phyloP scores from a whole-genome alignment of 2,329 filamentous ascomycete genomes.

The Hymenoscyphus scutula region DNA sequence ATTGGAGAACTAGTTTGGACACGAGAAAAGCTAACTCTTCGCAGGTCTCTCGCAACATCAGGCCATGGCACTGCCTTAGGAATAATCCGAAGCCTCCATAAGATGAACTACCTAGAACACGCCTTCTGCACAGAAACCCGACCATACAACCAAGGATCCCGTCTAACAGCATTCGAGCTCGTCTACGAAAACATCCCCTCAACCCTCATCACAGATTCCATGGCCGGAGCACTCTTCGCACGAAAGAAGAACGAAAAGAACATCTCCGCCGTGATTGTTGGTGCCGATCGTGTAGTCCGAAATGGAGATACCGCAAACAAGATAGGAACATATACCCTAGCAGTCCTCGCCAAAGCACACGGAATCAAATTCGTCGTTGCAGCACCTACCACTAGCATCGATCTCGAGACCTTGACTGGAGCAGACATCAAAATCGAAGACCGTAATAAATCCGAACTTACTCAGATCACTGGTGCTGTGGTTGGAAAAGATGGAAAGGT shows the following conservation, averaged over 20 bases:
- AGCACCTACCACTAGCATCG: conserved; percentile 91
- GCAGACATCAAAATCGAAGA: conserved; percentile 87
- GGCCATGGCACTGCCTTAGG: conserved; percentile 96
- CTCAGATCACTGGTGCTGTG: conserved; percentile 75
- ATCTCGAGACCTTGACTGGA: conserved; percentile 75
- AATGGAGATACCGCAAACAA: conserved; percentile 99
- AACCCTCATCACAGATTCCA: conserved; percentile 92
- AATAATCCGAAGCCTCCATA: conserved; percentile 81
- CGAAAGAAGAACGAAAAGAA: conserved; percentile 60
- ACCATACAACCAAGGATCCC: conserved; percentile 95
- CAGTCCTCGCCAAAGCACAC: conserved; percentile 85
- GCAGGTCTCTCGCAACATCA: conserved; percentile 84
- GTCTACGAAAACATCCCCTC: conserved; percentile 89
- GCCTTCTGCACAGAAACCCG: conserved; percentile 96
- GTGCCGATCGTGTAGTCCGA: conserved; percentile 89
- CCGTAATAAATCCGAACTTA: conserved; percentile 77
- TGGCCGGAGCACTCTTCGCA: conserved; percentile 83
- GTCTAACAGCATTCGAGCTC: conserved; percentile 94
- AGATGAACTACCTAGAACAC: conserved; percentile 65
- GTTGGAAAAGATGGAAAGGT: conserved; percentile 62
- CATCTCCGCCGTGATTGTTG: conserved; percentile 86
- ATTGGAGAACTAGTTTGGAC: neutral
- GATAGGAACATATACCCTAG: conserved; percentile 90
- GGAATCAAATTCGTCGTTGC: conserved; percentile 93
- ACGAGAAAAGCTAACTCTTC: conserved; percentile 14